phyloP scores from a whole-genome alignment of 164 flowering plant species.

The Stephania yunnanensis region DNA sequence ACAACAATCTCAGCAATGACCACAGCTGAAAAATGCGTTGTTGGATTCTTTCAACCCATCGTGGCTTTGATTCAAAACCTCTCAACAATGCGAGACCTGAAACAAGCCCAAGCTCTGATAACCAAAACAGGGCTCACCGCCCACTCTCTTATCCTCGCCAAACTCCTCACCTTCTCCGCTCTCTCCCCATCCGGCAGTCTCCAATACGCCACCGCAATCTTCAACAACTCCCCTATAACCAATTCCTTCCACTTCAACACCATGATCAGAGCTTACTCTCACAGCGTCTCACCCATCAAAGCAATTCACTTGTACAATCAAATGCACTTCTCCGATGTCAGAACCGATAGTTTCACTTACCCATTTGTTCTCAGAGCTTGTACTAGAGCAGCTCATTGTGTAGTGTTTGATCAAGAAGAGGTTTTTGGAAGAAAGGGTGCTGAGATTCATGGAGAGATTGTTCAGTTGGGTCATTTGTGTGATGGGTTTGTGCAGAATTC shows the following conservation, averaged over 20 bases:
- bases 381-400: constrained; percentile 20
- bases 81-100: constrained; percentile 26
- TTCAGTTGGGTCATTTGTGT: constrained; percentile 25
- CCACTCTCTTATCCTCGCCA: constrained; percentile 16
- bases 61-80: constrained; percentile 18
- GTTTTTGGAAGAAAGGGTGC: constrained; percentile 24
- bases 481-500: constrained; percentile 34
- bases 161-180: constrained; percentile 29
- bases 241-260: constrained; percentile 33
- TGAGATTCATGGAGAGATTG: constrained; percentile 35
- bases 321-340: constrained; percentile 24
- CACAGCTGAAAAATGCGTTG: neutral
- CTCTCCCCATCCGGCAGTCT: constrained; percentile 34
- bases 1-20: too few species aligned
- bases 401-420: constrained; percentile 9
- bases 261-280: constrained; percentile 43
- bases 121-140: constrained; percentile 32
- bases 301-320: constrained; percentile 32
- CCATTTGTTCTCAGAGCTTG: constrained; percentile 46
- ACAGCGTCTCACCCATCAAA: constrained; percentile 31
- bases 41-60: constrained; percentile 3
- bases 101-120: constrained; percentile 29
- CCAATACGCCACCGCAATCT: constrained; percentile 27
- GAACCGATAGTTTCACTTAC: constrained; percentile 34
- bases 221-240: constrained; percentile 24